Base-by-base conservation (phyloP, 2,329 filamentous ascomycete species). In the Venturia asperata region DNA sequence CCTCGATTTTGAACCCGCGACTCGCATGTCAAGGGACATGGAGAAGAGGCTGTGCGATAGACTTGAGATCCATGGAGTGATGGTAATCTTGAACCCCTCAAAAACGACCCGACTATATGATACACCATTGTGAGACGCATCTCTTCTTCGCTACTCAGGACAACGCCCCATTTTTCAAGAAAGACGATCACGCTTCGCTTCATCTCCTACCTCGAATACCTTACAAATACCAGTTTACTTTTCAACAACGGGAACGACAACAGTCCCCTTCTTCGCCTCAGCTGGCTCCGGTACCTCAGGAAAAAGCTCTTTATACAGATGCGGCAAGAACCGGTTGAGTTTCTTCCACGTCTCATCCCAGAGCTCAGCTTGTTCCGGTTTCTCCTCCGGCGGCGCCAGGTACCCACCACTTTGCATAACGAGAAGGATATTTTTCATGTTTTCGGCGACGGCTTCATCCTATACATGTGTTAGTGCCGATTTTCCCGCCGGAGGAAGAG, bases 401-500 rank as follows among this genome's bases (percentile, higher is more conserved):
- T 90, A 92, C 43, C 90, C 92, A 62, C 89, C 92, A 74, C 88
- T 94, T 6, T 90, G 87, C 92, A 99, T 96, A 71, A 99, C 94
- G 11, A 99, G 82, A 30, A 97, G 80, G 63, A 97, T 92, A 69
- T 99, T 99, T 78, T 99, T 99, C 66, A 99, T 80, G 69, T 91
- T 94, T 76, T 99, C 94, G 0, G 91, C 90, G 2, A 97, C 92
- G 15, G 94, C 93, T 79, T 99, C 94, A 77, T 96, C 92, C 87
- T 96, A 70, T 41, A 24, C 2, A 17, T 3, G 37, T n/a, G 43
- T 55, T 41, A 55, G 62, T 17, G 6, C 43, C 41, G 3, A 24
- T 62, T 3, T 34, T 34, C 30, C 30, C 30, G 30, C 30, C 30
- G 30, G 30, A 34, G 30, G 6, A 34, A 34, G 30, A 34, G 30